Base-by-base conservation (phyloP, 495 filamentous ascomycete genomes). In the Neurospora sp. region DNA sequence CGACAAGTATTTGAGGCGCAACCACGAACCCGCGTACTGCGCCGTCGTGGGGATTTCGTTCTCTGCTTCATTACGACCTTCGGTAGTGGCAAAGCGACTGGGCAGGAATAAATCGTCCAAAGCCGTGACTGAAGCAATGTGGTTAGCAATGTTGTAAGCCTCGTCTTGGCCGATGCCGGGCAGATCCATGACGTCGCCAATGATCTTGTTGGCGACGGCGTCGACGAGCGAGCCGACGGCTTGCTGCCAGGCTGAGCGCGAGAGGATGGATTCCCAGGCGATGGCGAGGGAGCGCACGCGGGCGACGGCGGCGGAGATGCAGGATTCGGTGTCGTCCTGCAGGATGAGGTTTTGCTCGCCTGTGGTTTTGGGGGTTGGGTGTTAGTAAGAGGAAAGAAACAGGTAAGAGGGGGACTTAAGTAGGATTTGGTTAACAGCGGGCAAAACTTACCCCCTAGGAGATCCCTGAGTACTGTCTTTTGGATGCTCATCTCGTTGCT, bases 121-220 rank as follows among this genome's bases (percentile, higher is more conserved):
- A 69, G 85, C 83, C 4, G 89, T 89, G n/a, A 98, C 84, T 42
- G 87, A 89, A 14, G 81, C 78, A 81, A 94, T 93, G 72, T 94
- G 89, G 23, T 82, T 84, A 3, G 93, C 90, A 40, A 97, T 88
- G 72, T 88, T 88, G 74, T 92, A 91, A 3, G 93, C 94, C 78
- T 98, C 94, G 37, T 93, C 88, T 75, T 94, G 94, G 5, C 92
- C 91, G 70, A 99, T 97, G 72, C 94, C 92, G 3, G 89, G 79
- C 72, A 98, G 85, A 72, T 99, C 96, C 79, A 94, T 91, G 42
- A 98, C 88, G 72, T 98, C 96, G 70, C 87, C 83, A 59, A 97
- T 90, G 14, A 97, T 86, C 77, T 96, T 97, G 23, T 85, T 85
- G n/a, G 92, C 89, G 16, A 96, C 86, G 0, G 92, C 90, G n/a